Evolutionary conservation across 805 yeast species (phyloP), one percentile per base, ranked within the genome.

Genomic region (Zygoascus ofunaensis): DNA sequence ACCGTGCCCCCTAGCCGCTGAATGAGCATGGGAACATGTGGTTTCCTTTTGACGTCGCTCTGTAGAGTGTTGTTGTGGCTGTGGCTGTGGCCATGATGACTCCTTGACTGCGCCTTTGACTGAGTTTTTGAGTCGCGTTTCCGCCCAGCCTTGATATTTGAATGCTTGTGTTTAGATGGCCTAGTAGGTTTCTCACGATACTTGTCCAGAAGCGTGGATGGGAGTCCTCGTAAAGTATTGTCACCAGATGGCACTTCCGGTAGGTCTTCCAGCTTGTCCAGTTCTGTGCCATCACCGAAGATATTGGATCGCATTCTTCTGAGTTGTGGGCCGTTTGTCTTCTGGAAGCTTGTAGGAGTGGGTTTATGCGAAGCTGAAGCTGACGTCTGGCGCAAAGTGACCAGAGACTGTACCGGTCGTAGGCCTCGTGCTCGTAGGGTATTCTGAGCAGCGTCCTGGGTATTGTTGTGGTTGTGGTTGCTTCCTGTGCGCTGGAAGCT

Each of bases 251-350:
- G 14, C 3, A 21, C 38, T 4, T 51, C 45, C 3, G 52, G 47
- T 34, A 57, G 51, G 38, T 56, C 60, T 19, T 49, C 53, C 8
- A 58, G 42, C 10, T 40, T 24, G 39, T 59, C 63, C 38, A 59
- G 43, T 39, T 58, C 62, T n/a, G 49, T 24, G 3, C 61, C 61
- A 33, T 50, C 57, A 5, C 58, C 57, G 26, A 41, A 47, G 26
- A 42, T 26, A 12, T 21, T 10, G 5, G 41, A 18, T 37, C 32
- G n/a, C 42, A 19, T 37, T 34, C 34, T 45, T 40, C 23, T 41
- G 26, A 22, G 43, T 41, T 17, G 19, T 10, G 32, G 5, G 22
- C 19, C 22, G 34, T 34, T 26, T 28, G 34, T 30, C 23, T 21
- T n/a, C 17, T 34, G 39, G 42, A 2, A 37, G 30, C 30, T 35